Evolutionary conservation across 148 eudicot species (phyloP).

Genomic region (Amaranthus cruentus): DNA sequence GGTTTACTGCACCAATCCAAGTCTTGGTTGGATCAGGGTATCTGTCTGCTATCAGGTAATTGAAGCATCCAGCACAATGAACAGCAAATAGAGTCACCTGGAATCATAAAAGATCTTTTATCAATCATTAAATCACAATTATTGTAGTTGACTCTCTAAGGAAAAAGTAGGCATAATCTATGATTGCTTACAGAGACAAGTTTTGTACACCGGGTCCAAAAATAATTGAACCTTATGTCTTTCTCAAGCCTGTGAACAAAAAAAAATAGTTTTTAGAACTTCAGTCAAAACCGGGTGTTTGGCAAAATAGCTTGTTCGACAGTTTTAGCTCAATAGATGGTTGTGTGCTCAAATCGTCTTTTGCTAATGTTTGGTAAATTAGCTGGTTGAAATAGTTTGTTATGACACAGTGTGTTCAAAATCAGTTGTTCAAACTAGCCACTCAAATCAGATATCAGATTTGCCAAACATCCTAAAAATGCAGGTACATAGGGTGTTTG

Average conservation of each 20-base stretch:
- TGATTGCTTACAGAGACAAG: constrained; percentile 35
- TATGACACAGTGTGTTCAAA: not conserved
- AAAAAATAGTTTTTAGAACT: not conserved
- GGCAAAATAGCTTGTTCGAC: not conserved
- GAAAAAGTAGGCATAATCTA: not conserved
- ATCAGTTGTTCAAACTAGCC: too few species aligned
- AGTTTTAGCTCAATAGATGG: not conserved
- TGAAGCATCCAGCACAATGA: constrained; percentile 90
- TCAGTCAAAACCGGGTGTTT: not conserved
- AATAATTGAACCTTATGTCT: constrained; percentile 44
- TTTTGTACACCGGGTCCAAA: constrained; percentile 42
- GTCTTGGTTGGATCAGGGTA: constrained; percentile 59
- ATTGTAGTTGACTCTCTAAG: not conserved
- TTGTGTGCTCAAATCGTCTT: not conserved
- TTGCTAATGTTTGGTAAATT: not conserved
- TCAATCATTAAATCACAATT: not conserved
- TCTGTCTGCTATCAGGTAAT: constrained; percentile 71
- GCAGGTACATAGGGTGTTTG: not conserved
- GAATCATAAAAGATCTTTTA: not conserved
- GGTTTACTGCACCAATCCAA: constrained; percentile 76
- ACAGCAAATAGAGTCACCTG: constrained; percentile 92
- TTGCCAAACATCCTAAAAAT: too few species aligned
- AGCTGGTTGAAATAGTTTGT: not conserved
- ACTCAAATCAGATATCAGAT: too few species aligned
- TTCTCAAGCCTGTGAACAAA: constrained; percentile 37